Percentiles rank a stretch among this genome's conserved stretches.
Conservation (phyloP, 73 alveolate genomes). For the Blepharisma japonicum region DNA sequence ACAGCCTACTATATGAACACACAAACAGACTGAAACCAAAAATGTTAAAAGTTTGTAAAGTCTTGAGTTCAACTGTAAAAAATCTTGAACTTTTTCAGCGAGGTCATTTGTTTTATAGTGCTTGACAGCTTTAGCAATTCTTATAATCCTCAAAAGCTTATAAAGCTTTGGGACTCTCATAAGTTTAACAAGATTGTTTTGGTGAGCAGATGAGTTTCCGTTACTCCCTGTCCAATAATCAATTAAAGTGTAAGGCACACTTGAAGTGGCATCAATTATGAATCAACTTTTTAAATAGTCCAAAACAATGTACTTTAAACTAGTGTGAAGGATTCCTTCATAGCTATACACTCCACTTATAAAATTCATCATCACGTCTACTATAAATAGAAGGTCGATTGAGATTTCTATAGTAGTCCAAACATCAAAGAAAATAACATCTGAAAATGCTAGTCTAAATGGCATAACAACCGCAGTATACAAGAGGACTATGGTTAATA, state of each 20-base stretch:
- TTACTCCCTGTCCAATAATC: slow-evolving; percentile 1
- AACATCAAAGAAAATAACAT: slow-evolving; percentile 36
- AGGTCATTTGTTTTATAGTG: background rate
- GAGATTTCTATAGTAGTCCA: slow-evolving; percentile 42
- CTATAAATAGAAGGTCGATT: slow-evolving; percentile 46
- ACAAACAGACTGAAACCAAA: slow-evolving; percentile 57
- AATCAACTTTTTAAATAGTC: slow-evolving; percentile 34
- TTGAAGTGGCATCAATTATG: slow-evolving; percentile 22
- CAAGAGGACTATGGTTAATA: slow-evolving; percentile 14
- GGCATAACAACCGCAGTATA: slow-evolving; percentile 75
- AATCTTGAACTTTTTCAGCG: background rate
- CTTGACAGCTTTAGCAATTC: slow-evolving; percentile 25
- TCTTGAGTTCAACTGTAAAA: slow-evolving; percentile 57
- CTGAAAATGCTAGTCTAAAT: slow-evolving; percentile 61
- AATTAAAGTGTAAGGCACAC: slow-evolving; percentile 25
- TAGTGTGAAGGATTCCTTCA: background rate
- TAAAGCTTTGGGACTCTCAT: slow-evolving; percentile 17
- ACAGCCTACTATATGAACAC: slow-evolving; percentile 83
- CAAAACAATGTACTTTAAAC: background rate
- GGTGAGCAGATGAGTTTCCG: background rate
- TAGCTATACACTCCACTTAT: slow-evolving; percentile 4
- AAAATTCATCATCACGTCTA: slow-evolving; percentile 39
- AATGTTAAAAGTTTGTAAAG: slow-evolving; percentile 61
- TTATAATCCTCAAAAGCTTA: slow-evolving; percentile 18
- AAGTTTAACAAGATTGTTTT: background rate